Percentiles rank a stretch among this genome's conserved stretches.
Evolutionary conservation across 2,329 filamentous ascomycete genomes (phyloP).

Genomic region (Teratosphaeria nubilosa): DNA sequence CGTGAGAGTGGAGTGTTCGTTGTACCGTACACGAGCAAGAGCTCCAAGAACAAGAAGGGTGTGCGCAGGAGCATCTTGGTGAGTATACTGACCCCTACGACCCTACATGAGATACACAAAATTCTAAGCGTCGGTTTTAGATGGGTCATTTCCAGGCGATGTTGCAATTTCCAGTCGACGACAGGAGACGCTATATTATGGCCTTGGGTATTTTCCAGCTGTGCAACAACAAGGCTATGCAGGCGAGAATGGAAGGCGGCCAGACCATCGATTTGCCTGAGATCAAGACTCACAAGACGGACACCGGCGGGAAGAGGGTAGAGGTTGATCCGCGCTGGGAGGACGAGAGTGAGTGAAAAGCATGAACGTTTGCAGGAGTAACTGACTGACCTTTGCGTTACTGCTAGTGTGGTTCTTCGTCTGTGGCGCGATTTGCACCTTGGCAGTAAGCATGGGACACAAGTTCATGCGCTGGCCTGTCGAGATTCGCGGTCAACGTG

Average conservation of each 20-base stretch:
- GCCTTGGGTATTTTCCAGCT: background rate
- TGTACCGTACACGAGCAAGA: background rate
- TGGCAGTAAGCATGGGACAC: background rate
- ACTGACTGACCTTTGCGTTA: background rate
- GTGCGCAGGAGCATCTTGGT: background rate
- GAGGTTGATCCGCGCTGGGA: background rate
- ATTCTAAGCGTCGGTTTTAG: too few relatives aligned
- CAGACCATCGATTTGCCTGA: background rate
- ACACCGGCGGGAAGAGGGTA: background rate
- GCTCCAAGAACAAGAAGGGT: background rate
- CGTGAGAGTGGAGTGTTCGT: background rate
- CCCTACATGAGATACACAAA: too few relatives aligned
- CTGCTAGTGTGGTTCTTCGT: background rate
- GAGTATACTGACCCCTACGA: too few relatives aligned
- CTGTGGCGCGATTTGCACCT: background rate
- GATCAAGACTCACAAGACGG: background rate
- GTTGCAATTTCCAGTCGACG: background rate
- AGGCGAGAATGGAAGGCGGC: background rate
- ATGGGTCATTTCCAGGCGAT: background rate
- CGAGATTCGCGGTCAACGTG: background rate
- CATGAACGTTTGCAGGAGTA: background rate
- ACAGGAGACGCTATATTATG: background rate
- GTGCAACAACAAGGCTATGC: background rate
- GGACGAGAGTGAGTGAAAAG: background rate
- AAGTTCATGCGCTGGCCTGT: constrained; percentile 5